phyloP scores from a whole-genome alignment of 768 basidiomycete genomes.

The Piloderma croceum region DNA sequence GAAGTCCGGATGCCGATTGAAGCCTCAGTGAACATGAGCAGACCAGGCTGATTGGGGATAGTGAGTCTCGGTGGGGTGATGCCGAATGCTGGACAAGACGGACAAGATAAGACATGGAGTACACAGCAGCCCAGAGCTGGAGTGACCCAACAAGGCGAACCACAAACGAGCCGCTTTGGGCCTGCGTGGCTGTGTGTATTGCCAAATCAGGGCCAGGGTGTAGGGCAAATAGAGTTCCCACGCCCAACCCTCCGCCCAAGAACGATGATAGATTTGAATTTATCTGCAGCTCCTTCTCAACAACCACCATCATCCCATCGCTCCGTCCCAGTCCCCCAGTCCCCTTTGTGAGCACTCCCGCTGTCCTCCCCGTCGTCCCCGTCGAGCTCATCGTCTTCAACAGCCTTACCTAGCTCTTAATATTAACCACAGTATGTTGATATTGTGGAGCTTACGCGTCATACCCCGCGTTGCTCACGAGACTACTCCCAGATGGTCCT shows the following conservation, averaged over 20 bases:
- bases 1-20: too few relatives aligned
- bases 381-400: slow-evolving; percentile 30
- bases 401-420: slow-evolving; percentile 17
- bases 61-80: too few relatives aligned
- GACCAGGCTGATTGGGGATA: too few relatives aligned
- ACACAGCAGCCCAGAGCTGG: too few relatives aligned
- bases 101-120: too few relatives aligned
- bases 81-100: too few relatives aligned
- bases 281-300: slow-evolving; percentile 44
- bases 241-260: slow-evolving; percentile 81
- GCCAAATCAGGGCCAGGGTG: too few relatives aligned
- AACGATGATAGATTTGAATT: slow-evolving; percentile 61
- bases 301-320: slow-evolving; percentile 44
- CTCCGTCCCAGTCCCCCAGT: slow-evolving; percentile 32
- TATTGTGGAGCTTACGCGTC: slow-evolving; percentile 32
- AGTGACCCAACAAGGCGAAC: too few relatives aligned
- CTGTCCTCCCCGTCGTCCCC: slow-evolving; percentile 26
- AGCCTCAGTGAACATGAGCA: too few relatives aligned
- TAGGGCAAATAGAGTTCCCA: too few relatives aligned
- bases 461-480: slow-evolving; percentile 23
- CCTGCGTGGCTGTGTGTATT: too few relatives aligned
- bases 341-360: slow-evolving; percentile 36
- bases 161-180: too few relatives aligned
- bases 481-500: slow-evolving; percentile 51
- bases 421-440: slow-evolving; percentile 37